phyloP scores from a whole-genome alignment of 495 filamentous ascomycete species.

The Peziza echinospora region DNA sequence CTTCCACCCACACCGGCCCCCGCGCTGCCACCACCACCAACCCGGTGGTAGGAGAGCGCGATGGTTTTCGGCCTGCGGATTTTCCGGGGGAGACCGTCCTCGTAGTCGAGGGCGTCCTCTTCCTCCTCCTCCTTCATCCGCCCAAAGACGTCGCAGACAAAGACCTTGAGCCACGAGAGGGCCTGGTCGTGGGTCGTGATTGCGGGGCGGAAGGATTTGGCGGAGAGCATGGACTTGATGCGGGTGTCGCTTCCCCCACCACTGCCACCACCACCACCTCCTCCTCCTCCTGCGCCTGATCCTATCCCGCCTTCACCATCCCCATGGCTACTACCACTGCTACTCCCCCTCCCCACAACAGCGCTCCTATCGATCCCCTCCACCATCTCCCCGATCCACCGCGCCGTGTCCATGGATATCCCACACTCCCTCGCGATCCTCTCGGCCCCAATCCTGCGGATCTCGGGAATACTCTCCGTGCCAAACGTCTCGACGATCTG shows the following conservation, averaged over 20 bases:
- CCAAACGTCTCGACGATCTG: conserved; percentile 54
- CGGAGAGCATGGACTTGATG: conserved; percentile 95
- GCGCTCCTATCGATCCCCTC: conserved; percentile 63
- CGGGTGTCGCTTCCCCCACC: conserved; percentile 73
- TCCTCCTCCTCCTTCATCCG: conserved; percentile 82
- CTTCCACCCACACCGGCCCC: conserved; percentile 30
- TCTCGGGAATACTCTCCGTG: no score
- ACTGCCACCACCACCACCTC: no score
- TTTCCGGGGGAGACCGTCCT: conserved; percentile 24
- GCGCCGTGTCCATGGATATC: no score
- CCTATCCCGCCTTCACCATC: no score
- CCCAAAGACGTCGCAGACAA: conserved; percentile 77
- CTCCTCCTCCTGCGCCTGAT: no score
- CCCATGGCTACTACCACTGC: no score
- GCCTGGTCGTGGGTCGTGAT: conserved; percentile 67
- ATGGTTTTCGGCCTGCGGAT: conserved; percentile 68
- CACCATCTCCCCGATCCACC: conserved; percentile 70
- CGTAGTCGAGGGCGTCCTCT: no score
- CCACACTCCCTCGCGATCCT: no score
- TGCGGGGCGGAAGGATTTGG: conserved; percentile 78
- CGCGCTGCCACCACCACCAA: conserved; percentile 31
- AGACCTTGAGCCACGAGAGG: conserved; percentile 71
- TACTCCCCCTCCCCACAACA: no score
- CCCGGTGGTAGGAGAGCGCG: conserved; percentile 62
- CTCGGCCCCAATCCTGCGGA: no score